Conservation (phyloP, 257 asterid genomes). For the Nicotiana obtusifolia region DNA sequence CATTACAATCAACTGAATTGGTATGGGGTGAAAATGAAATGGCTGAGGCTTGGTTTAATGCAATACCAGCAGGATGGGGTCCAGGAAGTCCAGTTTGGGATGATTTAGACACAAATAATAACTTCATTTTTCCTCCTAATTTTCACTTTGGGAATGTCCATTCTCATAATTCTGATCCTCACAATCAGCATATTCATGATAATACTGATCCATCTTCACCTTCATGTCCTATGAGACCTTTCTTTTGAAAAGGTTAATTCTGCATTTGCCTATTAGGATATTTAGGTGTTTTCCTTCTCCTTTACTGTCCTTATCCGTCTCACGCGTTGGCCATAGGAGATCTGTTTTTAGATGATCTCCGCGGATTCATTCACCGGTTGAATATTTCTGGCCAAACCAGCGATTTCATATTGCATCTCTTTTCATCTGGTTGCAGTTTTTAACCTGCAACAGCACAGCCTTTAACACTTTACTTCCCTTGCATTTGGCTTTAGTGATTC, state of each 20-base stretch:
- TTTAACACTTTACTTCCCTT: not conserved
- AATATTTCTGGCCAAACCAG: not conserved
- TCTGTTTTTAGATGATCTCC: not conserved
- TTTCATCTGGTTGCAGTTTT: conserved; percentile 14
- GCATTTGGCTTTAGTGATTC: not conserved
- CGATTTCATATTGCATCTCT: not conserved
- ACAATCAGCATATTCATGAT: conserved; percentile 26
- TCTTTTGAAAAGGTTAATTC: conserved; percentile 28
- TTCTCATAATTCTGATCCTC: conserved; percentile 26
- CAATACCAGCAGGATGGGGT: conserved; percentile 80
- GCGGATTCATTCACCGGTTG: not conserved
- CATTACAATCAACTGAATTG: conserved; percentile 44
- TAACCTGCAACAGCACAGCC: not conserved
- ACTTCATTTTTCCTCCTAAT: conserved; percentile 53
- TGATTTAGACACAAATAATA: conserved; percentile 52
- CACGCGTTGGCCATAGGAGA: not conserved
- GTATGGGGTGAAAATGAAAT: conserved; percentile 76
- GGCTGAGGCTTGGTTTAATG: conserved; percentile 57
- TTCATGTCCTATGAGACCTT: conserved; percentile 34
- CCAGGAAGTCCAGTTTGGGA: conserved; percentile 92
- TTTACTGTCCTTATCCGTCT: not conserved
- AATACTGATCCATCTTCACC: conserved; percentile 30
- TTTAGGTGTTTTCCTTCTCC: not conserved
- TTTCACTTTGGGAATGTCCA: conserved; percentile 46
- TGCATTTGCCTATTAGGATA: not conserved